Percentiles rank a stretch among this genome's conserved stretches.
These are phyloP conservation scores for Letharia lupina DNA, from an alignment of 495 filamentous ascomycete species.

Conservation along the genomic window DNA sequence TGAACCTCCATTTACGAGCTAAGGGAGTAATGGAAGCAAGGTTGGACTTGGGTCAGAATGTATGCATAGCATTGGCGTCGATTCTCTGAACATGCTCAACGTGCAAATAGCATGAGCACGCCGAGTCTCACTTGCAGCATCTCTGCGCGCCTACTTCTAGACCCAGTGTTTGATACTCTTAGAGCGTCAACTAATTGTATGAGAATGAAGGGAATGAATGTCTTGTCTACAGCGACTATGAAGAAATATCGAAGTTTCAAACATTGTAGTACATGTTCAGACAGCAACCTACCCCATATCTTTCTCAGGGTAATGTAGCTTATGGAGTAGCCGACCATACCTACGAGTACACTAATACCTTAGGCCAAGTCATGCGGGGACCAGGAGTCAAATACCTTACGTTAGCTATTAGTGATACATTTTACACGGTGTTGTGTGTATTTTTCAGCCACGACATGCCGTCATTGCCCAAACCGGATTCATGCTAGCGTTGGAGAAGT, in stretches of 20 bases:
- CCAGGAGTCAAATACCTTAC: too few species aligned
- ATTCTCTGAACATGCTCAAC: neutral
- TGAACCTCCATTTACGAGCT: neutral
- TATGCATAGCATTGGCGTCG: slow-evolving; percentile 5
- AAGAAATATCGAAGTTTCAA: too few species aligned
- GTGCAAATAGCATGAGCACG: neutral
- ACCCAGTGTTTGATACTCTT: neutral
- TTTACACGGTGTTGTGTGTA: neutral
- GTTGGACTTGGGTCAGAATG: neutral
- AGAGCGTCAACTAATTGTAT: neutral
- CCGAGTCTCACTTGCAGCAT: neutral
- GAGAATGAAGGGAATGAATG: neutral
- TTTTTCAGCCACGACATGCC: slow-evolving; percentile 8
- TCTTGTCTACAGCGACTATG: neutral
- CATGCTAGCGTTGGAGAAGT: slow-evolving; percentile 11
- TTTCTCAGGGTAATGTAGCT: neutral
- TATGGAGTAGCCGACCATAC: neutral
- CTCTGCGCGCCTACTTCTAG: neutral
- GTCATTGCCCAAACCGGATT: slow-evolving; percentile 15
- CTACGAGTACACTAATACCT: too few species aligned
- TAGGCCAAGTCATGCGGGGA: too few species aligned
- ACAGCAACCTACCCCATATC: too few species aligned
- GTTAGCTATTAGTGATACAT: neutral
- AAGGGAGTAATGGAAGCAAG: neutral
- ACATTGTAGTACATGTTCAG: too few species aligned